These are phyloP conservation scores for Colletotrichum brevisporum DNA, from an alignment of 2,329 filamentous ascomycete species.

Conservation along the genomic window DNA sequence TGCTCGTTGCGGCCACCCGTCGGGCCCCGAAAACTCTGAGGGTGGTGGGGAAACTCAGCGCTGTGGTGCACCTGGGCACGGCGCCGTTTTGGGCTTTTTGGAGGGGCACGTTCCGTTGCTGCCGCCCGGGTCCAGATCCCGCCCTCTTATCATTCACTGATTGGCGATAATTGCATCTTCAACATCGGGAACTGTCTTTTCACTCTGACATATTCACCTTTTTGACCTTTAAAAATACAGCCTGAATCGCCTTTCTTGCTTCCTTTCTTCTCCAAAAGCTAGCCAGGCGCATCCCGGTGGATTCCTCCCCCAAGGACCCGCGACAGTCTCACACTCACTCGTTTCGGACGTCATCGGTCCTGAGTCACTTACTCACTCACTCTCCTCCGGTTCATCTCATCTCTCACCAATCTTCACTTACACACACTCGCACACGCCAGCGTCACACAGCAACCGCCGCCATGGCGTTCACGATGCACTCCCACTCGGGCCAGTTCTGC, in stretches of 20 bases:
- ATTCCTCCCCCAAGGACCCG: background rate
- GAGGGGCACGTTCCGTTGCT: slow-evolving; percentile 4
- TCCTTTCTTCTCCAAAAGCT: too few species aligned
- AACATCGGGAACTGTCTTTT: too few species aligned
- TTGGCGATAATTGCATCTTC: slow-evolving; percentile 3
- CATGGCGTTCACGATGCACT: slow-evolving; percentile 99
- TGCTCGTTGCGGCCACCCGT: slow-evolving; percentile 24
- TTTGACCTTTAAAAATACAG: too few species aligned
- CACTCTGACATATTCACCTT: too few species aligned
- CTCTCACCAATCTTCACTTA: slow-evolving; percentile 4
- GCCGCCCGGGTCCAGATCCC: background rate
- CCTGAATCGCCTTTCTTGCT: too few species aligned
- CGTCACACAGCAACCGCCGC: slow-evolving; percentile 26
- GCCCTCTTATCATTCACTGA: slow-evolving; percentile 17
- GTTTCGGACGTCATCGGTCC: slow-evolving; percentile 6
- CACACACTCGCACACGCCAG: background rate
- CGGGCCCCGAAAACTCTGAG: slow-evolving; percentile 32
- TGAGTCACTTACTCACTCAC: slow-evolving; percentile 20
- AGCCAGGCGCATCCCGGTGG: too few species aligned
- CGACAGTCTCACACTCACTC: slow-evolving; percentile 1
- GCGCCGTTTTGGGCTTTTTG: slow-evolving; percentile 5
- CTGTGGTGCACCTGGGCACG: background rate
- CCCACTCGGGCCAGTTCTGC: slow-evolving; percentile 98
- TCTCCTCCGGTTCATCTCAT: slow-evolving; percentile 37
- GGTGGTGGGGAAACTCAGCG: slow-evolving; percentile 21